A percentile compares a stretch with the other conserved stretches of the same genome.
These are phyloP conservation scores for Trichoderma guizhouense DNA, from an alignment of 2,329 filamentous ascomycete species.

Conservation along the genomic window DNA sequence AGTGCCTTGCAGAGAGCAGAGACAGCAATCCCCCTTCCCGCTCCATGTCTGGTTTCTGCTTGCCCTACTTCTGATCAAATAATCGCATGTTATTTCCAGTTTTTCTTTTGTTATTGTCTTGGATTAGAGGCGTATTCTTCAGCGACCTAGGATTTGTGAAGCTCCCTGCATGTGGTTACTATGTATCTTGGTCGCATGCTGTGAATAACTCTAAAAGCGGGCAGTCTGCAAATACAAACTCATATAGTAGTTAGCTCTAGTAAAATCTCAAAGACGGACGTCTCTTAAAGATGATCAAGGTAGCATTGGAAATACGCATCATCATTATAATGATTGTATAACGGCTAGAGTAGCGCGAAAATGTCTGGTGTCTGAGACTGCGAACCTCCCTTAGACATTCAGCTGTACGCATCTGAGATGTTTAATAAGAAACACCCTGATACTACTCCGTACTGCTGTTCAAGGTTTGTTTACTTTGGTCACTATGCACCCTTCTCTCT, in stretches of 20 bases:
- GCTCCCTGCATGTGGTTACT: not conserved
- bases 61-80: not conserved
- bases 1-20: not conserved
- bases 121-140: not conserved
- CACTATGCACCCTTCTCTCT: not conserved
- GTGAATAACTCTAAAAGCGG: not conserved
- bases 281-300: not conserved
- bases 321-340: not conserved
- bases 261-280: not conserved
- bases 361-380: not conserved
- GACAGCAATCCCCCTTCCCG: not conserved
- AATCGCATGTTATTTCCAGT: not conserved
- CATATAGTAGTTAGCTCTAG: not conserved
- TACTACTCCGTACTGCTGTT: not conserved
- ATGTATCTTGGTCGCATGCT: not conserved
- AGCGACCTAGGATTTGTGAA: not conserved
- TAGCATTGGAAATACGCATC: not conserved
- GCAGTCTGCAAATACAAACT: not conserved
- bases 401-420: not conserved
- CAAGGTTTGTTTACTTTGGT: not conserved
- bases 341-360: not conserved
- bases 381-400: not conserved
- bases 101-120: not conserved
- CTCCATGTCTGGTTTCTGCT: not conserved
- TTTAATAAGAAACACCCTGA: not conserved